phyloP scores from a whole-genome alignment of 345 rosid genomes.

The Excoecaria cochinchinensis region DNA sequence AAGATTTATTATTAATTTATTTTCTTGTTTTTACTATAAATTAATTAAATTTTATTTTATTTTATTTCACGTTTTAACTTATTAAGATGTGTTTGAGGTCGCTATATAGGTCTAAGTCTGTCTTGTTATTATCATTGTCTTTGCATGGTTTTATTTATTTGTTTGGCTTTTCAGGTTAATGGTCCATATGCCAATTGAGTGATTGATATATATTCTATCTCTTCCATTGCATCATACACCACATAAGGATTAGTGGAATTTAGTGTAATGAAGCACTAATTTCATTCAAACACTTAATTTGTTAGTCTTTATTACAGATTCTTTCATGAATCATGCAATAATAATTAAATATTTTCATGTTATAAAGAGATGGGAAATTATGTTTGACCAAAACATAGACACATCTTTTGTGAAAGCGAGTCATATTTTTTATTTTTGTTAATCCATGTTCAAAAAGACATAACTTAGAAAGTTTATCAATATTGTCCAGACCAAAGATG shows the following conservation, averaged over 20 bases:
- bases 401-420: neutral
- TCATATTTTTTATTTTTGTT: neutral
- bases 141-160: neutral
- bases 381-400: slow-evolving; percentile 6
- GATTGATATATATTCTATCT: neutral
- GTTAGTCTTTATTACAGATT: neutral
- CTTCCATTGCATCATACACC: slow-evolving; percentile 5
- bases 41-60: neutral
- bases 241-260: slow-evolving; percentile 12
- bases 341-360: neutral
- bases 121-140: neutral
- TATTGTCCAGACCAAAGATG: slow-evolving; percentile 2
- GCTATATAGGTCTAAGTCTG: neutral
- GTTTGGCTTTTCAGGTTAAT: neutral
- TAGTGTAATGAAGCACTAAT: slow-evolving; percentile 15
- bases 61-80: neutral
- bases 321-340: neutral
- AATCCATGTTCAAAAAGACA: neutral
- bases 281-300: neutral
- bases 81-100: neutral
- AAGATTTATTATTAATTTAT: neutral
- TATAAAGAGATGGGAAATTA: neutral
- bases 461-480: neutral
- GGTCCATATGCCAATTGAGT: neutral
- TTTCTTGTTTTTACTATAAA: neutral